Conservation (phyloP, 305 asterid genomes). For the Euphrasia arctica region DNA sequence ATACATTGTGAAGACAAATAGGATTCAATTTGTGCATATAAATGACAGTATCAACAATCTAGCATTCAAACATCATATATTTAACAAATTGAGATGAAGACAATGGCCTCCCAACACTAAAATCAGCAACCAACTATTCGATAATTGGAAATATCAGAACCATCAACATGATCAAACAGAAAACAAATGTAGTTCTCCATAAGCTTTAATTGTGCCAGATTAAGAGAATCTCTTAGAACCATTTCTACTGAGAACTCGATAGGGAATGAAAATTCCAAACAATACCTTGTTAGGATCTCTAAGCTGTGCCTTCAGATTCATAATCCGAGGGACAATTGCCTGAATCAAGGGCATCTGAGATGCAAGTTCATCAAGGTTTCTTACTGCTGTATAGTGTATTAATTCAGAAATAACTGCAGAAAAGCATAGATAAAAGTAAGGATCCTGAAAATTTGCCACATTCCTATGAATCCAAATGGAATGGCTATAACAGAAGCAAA, state of each 20-base stretch:
- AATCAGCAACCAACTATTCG: slow-evolving; percentile 14
- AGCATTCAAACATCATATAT: slow-evolving; percentile 1
- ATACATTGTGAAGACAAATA: slow-evolving; percentile 2
- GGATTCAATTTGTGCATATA: slow-evolving; percentile 6
- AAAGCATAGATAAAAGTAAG: slow-evolving; percentile 27
- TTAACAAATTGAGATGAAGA: no score
- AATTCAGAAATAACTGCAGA: slow-evolving; percentile 93
- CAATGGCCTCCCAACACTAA: no score
- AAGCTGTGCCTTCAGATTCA: slow-evolving; percentile 80
- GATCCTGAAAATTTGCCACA: slow-evolving; percentile 20
- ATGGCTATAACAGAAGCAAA: slow-evolving; percentile 15
- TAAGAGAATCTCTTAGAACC: slow-evolving; percentile 14
- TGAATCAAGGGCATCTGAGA: slow-evolving; percentile 90
- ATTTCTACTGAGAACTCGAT: slow-evolving; percentile 1
- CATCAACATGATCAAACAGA: slow-evolving; percentile 13
- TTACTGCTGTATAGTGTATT: slow-evolving; percentile 82
- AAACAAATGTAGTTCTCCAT: slow-evolving; percentile 1
- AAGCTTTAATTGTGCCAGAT: slow-evolving; percentile 20
- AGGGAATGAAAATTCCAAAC: slow-evolving; percentile 1
- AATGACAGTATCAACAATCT: slow-evolving; percentile 22
- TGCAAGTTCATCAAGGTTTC: slow-evolving; percentile 64
- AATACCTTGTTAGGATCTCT: slow-evolving; percentile 91
- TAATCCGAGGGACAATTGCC: slow-evolving; percentile 87
- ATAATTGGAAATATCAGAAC: slow-evolving; percentile 19
- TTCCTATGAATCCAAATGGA: slow-evolving; percentile 15